Percentiles rank a stretch among this genome's conserved stretches.
phyloP scores from a whole-genome alignment of 164 flowering plant species.

The Magnolia changhungtana region DNA sequence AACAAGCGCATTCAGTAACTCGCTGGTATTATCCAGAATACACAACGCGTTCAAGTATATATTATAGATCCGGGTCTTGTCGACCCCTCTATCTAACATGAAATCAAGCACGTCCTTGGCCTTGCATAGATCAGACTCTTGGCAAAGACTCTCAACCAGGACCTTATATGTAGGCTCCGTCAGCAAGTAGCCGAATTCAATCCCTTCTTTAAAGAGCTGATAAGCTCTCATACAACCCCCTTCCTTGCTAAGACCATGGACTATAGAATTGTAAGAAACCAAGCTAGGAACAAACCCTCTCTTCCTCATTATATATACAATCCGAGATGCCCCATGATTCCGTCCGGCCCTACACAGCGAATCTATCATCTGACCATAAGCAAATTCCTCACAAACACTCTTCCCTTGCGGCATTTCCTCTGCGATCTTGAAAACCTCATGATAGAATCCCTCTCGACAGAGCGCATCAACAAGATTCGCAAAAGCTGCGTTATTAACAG shows the following conservation, averaged over 20 bases:
- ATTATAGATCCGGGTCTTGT: constrained; percentile 67
- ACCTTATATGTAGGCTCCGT: constrained; percentile 66
- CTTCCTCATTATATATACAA: constrained; percentile 82
- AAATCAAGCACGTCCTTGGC: constrained; percentile 55
- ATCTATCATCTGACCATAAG: constrained; percentile 78
- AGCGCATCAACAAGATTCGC: constrained; percentile 60
- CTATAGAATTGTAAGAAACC: constrained; percentile 62
- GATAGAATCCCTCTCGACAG: constrained; percentile 67
- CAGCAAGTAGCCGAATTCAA: constrained; percentile 54
- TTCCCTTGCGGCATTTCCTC: constrained; percentile 85
- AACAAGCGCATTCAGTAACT: constrained; percentile 72
- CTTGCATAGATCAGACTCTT: constrained; percentile 47
- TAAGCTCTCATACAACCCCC: constrained; percentile 87
- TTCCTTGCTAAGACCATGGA: constrained; percentile 73
- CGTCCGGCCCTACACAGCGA: constrained; percentile 67
- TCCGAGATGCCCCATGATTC: constrained; percentile 84
- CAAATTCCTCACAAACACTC: constrained; percentile 52
- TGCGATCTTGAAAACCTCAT: constrained; percentile 66
- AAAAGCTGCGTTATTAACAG: constrained; percentile 66
- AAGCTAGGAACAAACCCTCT: constrained; percentile 56
- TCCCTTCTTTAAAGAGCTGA: constrained; percentile 76
- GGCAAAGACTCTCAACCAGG: constrained; percentile 68
- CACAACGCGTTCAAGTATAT: constrained; percentile 80
- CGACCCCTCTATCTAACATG: constrained; percentile 53
- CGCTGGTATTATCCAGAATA: constrained; percentile 54